Evolutionary conservation across 2,329 filamentous ascomycete species (phyloP), one percentile per base, ranked within the genome.

Genomic region (Metarhizium anisopliae): DNA sequence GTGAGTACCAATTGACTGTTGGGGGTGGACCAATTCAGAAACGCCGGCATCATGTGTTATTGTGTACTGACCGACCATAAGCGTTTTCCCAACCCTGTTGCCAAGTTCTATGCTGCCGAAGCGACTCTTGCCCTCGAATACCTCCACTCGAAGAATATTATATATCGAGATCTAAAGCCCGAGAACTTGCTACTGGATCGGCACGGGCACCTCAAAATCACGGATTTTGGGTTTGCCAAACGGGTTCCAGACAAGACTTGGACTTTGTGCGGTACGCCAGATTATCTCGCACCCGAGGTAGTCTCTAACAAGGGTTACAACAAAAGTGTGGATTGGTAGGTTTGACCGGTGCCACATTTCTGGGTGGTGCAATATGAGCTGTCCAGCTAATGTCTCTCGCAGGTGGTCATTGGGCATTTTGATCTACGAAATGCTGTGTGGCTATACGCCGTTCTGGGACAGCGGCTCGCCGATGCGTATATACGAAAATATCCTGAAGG

Each of bases 251-350:
- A 99, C 78, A 97, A 97, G 74, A 99, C 94, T 47, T 99, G 94
- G 94, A 99, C 94, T 30, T 81, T 99, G 47, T 99, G 94, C 69
- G 94, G 94, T 58, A 99, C 94, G 13, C 94, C 94, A 6, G 94
- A 99, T 73, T 99, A 99, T 70, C 83, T 99, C 40, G 94, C 94
- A 0, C 94, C 94, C 0, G 94, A 99, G 74, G 94, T 99, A 14
- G 94, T 99, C n/a, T 92, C 91, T 58, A 96, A 93, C 71, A 97
- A 97, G 75, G 94, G 94, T 54, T 99, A 99, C 78, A 99, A 99
- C 78, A 99, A 97, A 72, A 96, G 93, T 45, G 94, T 99, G 18
- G 94, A 99, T 70, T 99, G 94, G 94, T 96, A 76, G 76, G 89
- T 75, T 25, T 10, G 57, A 60, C 36, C 36, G 45, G 13, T 20